Evolutionary conservation across 2,329 filamentous ascomycete genomes (phyloP), one percentile per base, ranked within the genome.

Genomic region (Stagonosporopsis rhizophila): DNA sequence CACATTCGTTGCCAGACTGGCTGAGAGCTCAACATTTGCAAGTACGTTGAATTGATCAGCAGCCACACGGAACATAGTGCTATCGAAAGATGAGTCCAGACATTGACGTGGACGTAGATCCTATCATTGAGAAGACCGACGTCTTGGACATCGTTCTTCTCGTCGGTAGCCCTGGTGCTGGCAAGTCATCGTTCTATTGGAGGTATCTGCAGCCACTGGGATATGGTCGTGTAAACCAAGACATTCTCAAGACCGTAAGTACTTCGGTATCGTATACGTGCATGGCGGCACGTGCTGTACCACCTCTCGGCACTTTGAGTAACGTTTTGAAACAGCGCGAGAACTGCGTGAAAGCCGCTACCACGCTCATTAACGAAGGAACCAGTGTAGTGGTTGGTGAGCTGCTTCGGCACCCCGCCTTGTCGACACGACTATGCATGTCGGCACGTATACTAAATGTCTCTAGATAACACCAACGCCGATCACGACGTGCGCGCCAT

Each of bases 171-270:
- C 95, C 95, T 0, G 93, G 91, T 1, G 87, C 92, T 2, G 95
- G 95, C 17, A 98, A 99, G 77, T 96, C 91, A 35, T 94, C 92
- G 0, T 96, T 95, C 69, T 97, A 89, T 77, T 91, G 89, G 86
- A 87, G 84, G 59, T 80, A 90, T 61, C 79, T 98, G 32, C 82
- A 92, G 71, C 89, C 90, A 22, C 77, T 95, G 25, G 90, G 88
- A 3, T 98, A 96, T 72, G 85, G 87, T 71, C 85, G 95, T 44
- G 85, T 97, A 27, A 99, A 98, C 67, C 95, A 98, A 78, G 95
- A 98, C 75, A 85, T 83, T 1, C 81, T 97, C 42, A 96, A 96
- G 76, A 89, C 85, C 27, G 82, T 86, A 78, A 64, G 79, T 77
- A 60, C 44, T 64, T 44, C 40, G 47, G 17, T 44, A 42, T 38